A percentile compares a stretch with the other conserved stretches of the same genome.
Conservation (phyloP, 257 asterid species). For the Eucommia ulmoides region DNA sequence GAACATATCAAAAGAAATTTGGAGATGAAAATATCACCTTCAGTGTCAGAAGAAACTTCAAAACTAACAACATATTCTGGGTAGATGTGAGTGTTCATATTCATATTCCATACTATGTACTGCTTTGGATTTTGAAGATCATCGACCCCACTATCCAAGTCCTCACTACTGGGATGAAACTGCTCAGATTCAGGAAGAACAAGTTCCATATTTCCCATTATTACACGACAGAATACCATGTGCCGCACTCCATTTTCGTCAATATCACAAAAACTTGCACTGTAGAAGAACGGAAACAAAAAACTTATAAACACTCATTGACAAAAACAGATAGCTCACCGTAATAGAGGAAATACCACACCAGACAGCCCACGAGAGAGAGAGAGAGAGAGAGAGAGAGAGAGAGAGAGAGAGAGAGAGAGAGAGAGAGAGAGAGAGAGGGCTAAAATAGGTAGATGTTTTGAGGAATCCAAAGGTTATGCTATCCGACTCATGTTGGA, state of each 20-base stretch:
- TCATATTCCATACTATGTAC: slow-evolving; percentile 1
- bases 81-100: neutral
- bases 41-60: neutral
- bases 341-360: too few relatives aligned
- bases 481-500: neutral
- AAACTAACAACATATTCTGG: slow-evolving; percentile 2
- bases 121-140: neutral
- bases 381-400: too few relatives aligned
- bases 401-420: neutral
- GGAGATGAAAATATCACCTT: neutral
- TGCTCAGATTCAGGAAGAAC: slow-evolving; percentile 1
- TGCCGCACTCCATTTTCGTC: slow-evolving; percentile 1
- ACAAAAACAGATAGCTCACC: neutral
- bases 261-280: slow-evolving; percentile 1
- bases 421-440: neutral
- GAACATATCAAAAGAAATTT: too few relatives aligned
- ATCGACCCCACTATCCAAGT: slow-evolving; percentile 1
- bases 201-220: slow-evolving; percentile 3
- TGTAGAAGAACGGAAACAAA: neutral
- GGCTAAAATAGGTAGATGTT: neutral
- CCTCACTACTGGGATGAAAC: slow-evolving; percentile 3
- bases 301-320: neutral
- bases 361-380: too few relatives aligned
- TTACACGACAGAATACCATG: neutral
- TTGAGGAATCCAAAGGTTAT: neutral